Base-by-base conservation (phyloP, 1,284 basidiomycete species). In the Porodaedalea pini region DNA sequence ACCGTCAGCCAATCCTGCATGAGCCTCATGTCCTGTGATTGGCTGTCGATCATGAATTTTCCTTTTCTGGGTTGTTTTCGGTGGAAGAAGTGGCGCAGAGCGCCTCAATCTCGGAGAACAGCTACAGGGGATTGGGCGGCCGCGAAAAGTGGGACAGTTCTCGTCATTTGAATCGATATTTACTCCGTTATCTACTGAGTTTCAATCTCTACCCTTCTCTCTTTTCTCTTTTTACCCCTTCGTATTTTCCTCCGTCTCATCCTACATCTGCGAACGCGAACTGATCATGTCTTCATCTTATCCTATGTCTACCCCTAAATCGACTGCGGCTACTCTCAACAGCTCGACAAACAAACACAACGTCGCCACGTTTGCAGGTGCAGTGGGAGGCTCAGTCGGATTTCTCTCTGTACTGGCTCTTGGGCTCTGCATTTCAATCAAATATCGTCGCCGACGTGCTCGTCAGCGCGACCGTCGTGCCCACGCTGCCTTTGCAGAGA, bases 321-420 rank as follows among this genome's bases (percentile, higher is more conserved):
- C 57, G 27, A 49, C 53, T 36, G 31, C 17, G 7, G 23, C 40
- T 51, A 4, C 37, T n/a, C 19, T 19, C 34, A 41, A 37, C 19
- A 62, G 53, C 29, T 6, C 34, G 34, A 32, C 55, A n/a, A 29
- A 36, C 25, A 53, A 58, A 15, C 73, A 75, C 59, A 77, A 77
- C 51, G 65, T 77, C 51, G 77, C 73, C 6, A 80, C 81, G 4
- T 83, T 83, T 62, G 80, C 70, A 1, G 79, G 75, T 29, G 79
- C 77, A 3, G 71, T 83, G 21, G 80, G 77, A 1, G 78, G 78
- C 32, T 75, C 73, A 34, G 73, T 81, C 25, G 81, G 81, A 17
- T 72, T 80, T 17, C 73, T 83, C 8, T 71, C 70, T 10, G 62
- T 78, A 36, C 67, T 82, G 51, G 71, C 78, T 2, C 61, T 78